Conservation (phyloP, 1,284 basidiomycete species). For the Moesziomyces globuligerus region DNA sequence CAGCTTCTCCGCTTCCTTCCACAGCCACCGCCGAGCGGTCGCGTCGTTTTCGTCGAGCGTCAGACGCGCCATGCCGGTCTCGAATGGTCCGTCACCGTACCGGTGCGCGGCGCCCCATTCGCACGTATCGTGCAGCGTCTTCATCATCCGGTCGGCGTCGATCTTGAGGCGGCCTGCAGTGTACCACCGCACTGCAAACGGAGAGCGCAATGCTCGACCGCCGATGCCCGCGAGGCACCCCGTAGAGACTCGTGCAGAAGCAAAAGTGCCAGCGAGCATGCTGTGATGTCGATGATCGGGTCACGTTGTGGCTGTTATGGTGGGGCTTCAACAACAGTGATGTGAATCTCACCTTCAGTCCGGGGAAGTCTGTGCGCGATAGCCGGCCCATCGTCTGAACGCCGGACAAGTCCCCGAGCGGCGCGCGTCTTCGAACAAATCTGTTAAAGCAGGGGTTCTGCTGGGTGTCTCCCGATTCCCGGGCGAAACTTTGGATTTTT, state of each 20-base stretch:
- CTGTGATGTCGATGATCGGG: not conserved
- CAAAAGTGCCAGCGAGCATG: conserved; percentile 7
- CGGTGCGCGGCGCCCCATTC: conserved; percentile 53
- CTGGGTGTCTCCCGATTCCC: conserved; percentile 11
- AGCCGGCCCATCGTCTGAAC: too few species aligned
- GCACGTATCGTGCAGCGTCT: conserved; percentile 63
- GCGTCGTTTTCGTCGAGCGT: conserved; percentile 63
- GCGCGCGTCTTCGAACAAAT: not conserved
- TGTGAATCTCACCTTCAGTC: too few species aligned
- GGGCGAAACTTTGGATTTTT: conserved; percentile 34
- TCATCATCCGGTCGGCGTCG: conserved; percentile 57
- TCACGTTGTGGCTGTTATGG: not conserved
- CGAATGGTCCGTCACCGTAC: conserved; percentile 19
- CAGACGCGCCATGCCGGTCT: conserved; percentile 49
- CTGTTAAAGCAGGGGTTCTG: conserved; percentile 1
- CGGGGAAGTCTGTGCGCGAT: not conserved
- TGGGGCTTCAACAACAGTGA: too few species aligned
- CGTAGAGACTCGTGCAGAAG: not conserved
- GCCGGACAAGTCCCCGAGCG: conserved; percentile 18
- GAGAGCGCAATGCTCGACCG: not conserved
- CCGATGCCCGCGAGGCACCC: not conserved
- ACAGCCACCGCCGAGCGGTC: conserved; percentile 62
- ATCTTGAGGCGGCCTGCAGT: conserved; percentile 30
- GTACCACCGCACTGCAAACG: conserved; percentile 12
- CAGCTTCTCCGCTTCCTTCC: conserved; percentile 52